Percentiles rank a stretch among this genome's conserved stretches.
These are phyloP conservation scores for Tuber brumale DNA, from an alignment of 495 filamentous ascomycete species.

Conservation along the genomic window DNA sequence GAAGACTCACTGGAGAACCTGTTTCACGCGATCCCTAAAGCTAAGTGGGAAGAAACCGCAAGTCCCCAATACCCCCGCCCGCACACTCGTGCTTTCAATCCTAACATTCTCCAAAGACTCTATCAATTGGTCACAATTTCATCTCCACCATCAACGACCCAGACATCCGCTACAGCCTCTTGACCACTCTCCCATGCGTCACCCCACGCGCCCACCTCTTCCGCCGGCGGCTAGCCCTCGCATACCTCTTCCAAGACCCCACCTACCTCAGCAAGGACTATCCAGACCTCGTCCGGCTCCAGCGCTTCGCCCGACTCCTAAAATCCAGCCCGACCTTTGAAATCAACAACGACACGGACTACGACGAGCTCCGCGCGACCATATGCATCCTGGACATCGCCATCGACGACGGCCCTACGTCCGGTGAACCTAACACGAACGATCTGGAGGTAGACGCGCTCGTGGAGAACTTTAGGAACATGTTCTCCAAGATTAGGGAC, in stretches of 20 bases:
- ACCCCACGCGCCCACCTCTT: conserved; percentile 55
- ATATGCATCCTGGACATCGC: conserved; percentile 64
- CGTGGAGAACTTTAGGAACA: conserved; percentile 54
- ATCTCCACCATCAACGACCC: conserved; percentile 49
- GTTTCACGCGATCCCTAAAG: conserved; percentile 43
- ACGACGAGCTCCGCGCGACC: conserved; percentile 56
- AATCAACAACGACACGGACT: conserved; percentile 56
- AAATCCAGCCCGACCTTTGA: conserved; percentile 47
- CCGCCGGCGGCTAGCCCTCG: conserved; percentile 64
- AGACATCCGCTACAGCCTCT: conserved; percentile 53
- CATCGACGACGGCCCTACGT: conserved; percentile 56
- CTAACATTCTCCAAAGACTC: conserved; percentile 47
- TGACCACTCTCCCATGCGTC: conserved; percentile 54
- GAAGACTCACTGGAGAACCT: conserved; percentile 48
- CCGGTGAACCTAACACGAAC: conserved; percentile 47
- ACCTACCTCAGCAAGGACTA: conserved; percentile 46
- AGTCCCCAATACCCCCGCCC: background rate
- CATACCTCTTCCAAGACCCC: conserved; percentile 57
- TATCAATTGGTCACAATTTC: conserved; percentile 51
- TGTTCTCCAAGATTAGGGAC: conserved; percentile 67
- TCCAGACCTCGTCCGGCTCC: conserved; percentile 49
- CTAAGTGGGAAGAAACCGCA: conserved; percentile 36
- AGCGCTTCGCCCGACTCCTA: conserved; percentile 50
- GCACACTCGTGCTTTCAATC: conserved; percentile 14
- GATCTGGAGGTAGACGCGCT: conserved; percentile 64